Evolutionary conservation across 1,139 yeast species (phyloP), one percentile per base, ranked within the genome.

Genomic region (Debaryomyces udenii): DNA sequence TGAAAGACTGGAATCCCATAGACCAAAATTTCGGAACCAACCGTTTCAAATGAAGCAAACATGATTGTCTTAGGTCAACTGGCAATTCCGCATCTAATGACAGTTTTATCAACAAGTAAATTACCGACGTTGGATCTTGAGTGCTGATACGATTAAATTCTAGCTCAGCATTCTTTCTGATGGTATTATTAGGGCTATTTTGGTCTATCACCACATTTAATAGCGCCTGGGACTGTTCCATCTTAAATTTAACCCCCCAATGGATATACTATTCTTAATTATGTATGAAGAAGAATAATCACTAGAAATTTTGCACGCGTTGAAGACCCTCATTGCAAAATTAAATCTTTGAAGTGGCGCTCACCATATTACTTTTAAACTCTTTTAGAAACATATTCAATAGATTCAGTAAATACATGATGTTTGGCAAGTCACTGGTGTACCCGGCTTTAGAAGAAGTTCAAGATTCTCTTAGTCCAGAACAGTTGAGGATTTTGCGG

Each of bases 1-100:
- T 60, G 56, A 81, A 91, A 10, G 89, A 82, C 37, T 80, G 83
- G 59, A 90, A 90, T 0, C 87, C 96, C 18, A 91, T 78, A 18
- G 93, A 82, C 99, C 99, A 91, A 53, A 76, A 81, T 50, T 75
- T 70, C 0, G 91, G 86, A 1, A 89, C 85, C 17, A 85, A 61
- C 42, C 86, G 69, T 55, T 88, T 83, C 48, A 89, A 61, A 47
- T 87, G 83, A 27, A 89, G 64, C 31, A 91, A 59, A 4, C 91
- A 79, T 27, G 90, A 72, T 59, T 89, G 96, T 48, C 83, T 70
- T 0, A 70, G 36, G 43, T 62, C 70, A 1, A 58, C 42, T 1
- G 71, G 60, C 13, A 55, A 37, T 3, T 56, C 47, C 11, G 48
- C 52, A 23, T 55, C 47, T 3, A 53, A 11, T 6, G 71, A 59